Percentiles rank a stretch among this genome's conserved stretches.
These are phyloP conservation scores for Xylaria flabelliformis DNA, from an alignment of 495 filamentous ascomycete genomes.

Conservation along the genomic window DNA sequence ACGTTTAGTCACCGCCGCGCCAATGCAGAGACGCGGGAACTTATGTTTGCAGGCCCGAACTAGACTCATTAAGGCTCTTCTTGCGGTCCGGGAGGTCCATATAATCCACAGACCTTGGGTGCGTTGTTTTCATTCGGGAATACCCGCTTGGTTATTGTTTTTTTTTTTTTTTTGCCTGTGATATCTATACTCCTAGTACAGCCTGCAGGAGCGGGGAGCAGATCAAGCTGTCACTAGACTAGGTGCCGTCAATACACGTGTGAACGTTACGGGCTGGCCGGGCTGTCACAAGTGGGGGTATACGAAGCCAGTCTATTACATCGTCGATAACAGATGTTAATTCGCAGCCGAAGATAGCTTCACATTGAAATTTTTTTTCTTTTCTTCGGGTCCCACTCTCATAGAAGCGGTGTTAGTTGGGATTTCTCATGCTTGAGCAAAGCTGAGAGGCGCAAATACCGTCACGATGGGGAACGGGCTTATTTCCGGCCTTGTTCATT, in stretches of 20 bases:
- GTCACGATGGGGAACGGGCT: slow-evolving; percentile 10
- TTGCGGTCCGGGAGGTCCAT: background rate
- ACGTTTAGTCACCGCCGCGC: background rate
- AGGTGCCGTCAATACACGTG: background rate
- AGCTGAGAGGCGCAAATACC: background rate
- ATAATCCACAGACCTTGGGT: background rate
- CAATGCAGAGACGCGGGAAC: slow-evolving; percentile 10
- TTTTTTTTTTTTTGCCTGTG: background rate
- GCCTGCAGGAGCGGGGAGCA: background rate
- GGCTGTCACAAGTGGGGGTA: background rate
- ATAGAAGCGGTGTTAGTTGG: slow-evolving; percentile 13
- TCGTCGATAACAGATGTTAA: background rate
- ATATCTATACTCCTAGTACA: background rate
- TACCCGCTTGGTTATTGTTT: background rate
- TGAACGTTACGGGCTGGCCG: background rate
- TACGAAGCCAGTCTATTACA: background rate
- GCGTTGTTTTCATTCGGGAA: slow-evolving; percentile 11
- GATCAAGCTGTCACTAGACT: slow-evolving; percentile 7
- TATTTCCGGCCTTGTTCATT: slow-evolving; percentile 13
- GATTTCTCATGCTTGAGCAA: slow-evolving; percentile 12
- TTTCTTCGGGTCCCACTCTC: background rate
- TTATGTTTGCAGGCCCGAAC: background rate
- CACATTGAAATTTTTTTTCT: slow-evolving; percentile 1
- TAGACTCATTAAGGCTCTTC: slow-evolving; percentile 2
- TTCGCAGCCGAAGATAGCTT: slow-evolving; percentile 3